phyloP scores from a whole-genome alignment of 352 stramenopile genomes.

The Pythium rhizo-oryzae region DNA sequence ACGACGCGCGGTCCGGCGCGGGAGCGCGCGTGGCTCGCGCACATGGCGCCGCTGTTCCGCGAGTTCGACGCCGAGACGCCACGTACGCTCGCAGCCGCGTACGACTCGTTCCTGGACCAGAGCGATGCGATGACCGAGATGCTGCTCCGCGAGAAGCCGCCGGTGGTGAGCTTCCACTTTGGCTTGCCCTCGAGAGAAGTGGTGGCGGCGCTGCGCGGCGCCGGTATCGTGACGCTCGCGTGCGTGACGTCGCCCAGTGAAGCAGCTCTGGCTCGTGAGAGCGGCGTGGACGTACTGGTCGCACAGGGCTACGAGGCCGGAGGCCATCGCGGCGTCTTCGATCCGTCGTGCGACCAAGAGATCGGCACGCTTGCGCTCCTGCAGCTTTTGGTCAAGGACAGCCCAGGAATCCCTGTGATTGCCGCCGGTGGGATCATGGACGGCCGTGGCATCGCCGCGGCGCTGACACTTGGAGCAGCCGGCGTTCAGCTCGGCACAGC shows the following conservation, averaged over 20 bases:
- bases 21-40: constrained; percentile 38
- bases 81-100: constrained; percentile 21
- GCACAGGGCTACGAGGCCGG: constrained; percentile 64
- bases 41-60: constrained; percentile 41
- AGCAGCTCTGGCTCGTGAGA: constrained; percentile 25
- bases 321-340: constrained; percentile 58
- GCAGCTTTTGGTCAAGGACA: constrained; percentile 43
- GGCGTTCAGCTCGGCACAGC: constrained; percentile 67
- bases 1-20: constrained; percentile 17
- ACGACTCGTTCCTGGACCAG: constrained; percentile 37
- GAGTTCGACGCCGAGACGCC: constrained; percentile 32
- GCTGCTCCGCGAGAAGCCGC: constrained; percentile 48
- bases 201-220: constrained; percentile 40
- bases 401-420: constrained; percentile 44
- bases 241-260: constrained; percentile 50
- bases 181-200: constrained; percentile 37
- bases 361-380: constrained; percentile 54
- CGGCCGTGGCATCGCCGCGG: constrained; percentile 40
- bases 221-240: constrained; percentile 44
- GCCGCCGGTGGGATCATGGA: constrained; percentile 62
- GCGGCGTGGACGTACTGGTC: constrained; percentile 48
- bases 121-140: constrained; percentile 41
- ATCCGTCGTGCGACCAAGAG: constrained; percentile 26
- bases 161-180: constrained; percentile 75
- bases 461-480: constrained; percentile 45